Evolutionary conservation across 495 filamentous ascomycete species (phyloP).

Genomic region (Diplogelasinospora grovesii): DNA sequence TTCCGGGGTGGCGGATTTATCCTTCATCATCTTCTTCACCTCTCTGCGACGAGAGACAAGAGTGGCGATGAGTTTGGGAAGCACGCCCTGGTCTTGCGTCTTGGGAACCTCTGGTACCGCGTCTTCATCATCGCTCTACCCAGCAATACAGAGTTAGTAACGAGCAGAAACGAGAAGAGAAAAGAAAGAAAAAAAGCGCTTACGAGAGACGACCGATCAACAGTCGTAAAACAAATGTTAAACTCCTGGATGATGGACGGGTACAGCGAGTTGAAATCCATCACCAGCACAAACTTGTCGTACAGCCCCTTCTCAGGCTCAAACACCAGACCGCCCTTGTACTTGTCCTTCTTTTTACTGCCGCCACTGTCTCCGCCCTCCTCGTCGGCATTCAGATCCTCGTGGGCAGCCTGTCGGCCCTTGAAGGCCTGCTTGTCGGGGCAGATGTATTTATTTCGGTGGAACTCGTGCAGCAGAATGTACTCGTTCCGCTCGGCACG

Average conservation of each 20-base stretch:
- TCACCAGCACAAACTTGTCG: slow-evolving; percentile 93
- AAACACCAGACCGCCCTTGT: slow-evolving; percentile 95
- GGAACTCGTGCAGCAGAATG: slow-evolving; percentile 95
- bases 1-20: slow-evolving; percentile 76
- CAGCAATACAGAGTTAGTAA: slow-evolving; percentile 20
- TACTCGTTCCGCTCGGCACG: slow-evolving; percentile 98
- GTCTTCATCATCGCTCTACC: slow-evolving; percentile 75
- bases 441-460: slow-evolving; percentile 93
- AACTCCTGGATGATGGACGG: slow-evolving; percentile 98
- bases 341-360: slow-evolving; percentile 95
- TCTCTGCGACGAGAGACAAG: slow-evolving; percentile 79
- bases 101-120: slow-evolving; percentile 61
- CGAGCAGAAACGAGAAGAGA: too few species aligned
- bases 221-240: slow-evolving; percentile 98
- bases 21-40: slow-evolving; percentile 96
- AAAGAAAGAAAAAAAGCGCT: slow-evolving; percentile 8
- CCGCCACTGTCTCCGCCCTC: slow-evolving; percentile 57
- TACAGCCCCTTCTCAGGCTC: slow-evolving; percentile 96
- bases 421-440: slow-evolving; percentile 81
- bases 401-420: slow-evolving; percentile 59
- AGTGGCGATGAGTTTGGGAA: slow-evolving; percentile 84
- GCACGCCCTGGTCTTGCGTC: slow-evolving; percentile 67
- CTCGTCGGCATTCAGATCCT: slow-evolving; percentile 57
- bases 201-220: slow-evolving; percentile 65
- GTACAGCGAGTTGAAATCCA: slow-evolving; percentile 99